Base-by-base conservation (phyloP, 306 rosid species). In the Quercus engelmannii region DNA sequence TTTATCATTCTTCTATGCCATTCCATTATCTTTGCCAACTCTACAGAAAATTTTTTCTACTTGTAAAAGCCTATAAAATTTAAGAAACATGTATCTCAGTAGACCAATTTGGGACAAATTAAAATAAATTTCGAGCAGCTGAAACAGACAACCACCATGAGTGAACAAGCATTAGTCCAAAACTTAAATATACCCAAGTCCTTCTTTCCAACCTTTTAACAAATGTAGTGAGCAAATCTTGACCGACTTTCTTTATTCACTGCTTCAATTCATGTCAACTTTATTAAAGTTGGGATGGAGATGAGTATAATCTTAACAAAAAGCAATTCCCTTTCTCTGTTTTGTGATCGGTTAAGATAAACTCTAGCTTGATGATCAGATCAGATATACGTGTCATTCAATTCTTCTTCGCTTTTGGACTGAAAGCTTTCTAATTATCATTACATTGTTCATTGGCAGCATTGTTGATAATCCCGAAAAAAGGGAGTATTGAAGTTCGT, bases 231-330 rank as follows among this genome's bases (percentile, higher is more conserved):
- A 68, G 23, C 19, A 8, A 19, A 64, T 28, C 26, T 33, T 68
- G 72, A 68, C 52, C 35, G 61, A 51, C 33, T 52, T 73, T 80
- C 75, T 61, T 78, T 70, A 61, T 62, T 78, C 72, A 74, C n/a
- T 54, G 64, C 73, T 20, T 68, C 23, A 56, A 58, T 74, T 74
- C 43, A 68, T 67, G 63, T 80, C 75, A 68, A 73, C 90, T 86
- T 86, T 81, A 81, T 54, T 76, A 74, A 82, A 82, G 87, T 38
- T 54, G 10, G 33, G 15, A 28, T n/a, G 71, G 79, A 83, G 85
- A 85, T 87, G 58, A 83, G 41, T 83, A 79, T 84, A 76, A 90
- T 82, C 84, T 54, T 63, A 85, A 76, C 68, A 76, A 70, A 81
- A 84, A 67, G 81, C 76, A 76, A 58, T 68, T 58, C 71, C 73